These are phyloP conservation scores for Schizochytrium sp. DNA, from an alignment of 108 stramenopile species.

Conservation along the genomic window DNA sequence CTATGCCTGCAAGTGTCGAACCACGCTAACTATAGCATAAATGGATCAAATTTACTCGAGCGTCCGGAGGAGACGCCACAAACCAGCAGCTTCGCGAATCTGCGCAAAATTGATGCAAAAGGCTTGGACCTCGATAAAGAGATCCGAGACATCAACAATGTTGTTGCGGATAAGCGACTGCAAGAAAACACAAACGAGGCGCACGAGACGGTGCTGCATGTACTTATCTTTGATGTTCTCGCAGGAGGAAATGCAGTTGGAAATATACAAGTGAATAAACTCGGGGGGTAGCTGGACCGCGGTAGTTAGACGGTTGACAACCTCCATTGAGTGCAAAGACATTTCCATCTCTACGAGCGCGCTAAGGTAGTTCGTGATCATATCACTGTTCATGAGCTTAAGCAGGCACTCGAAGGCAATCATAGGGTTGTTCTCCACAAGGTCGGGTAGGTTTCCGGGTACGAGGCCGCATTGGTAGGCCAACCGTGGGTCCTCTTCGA, in stretches of 20 bases:
- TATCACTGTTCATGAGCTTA: conserved; percentile 76
- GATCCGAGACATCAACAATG: conserved; percentile 90
- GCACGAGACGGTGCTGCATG: conserved; percentile 92
- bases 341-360: conserved; percentile 97
- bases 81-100: conserved; percentile 90
- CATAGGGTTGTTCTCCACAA: conserved; percentile 96
- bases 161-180: conserved; percentile 92
- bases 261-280: conserved; percentile 93
- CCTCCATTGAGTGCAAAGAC: conserved; percentile 95
- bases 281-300: conserved; percentile 88
- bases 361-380: conserved; percentile 77
- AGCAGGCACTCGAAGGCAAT: conserved; percentile 91
- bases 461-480: conserved; percentile 82
- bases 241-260: conserved; percentile 92
- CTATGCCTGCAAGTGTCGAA: not conserved
- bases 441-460: conserved; percentile 86
- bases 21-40: not conserved
- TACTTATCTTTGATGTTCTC: conserved; percentile 92
- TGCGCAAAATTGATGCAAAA: conserved; percentile 95
- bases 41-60: conserved; percentile 11
- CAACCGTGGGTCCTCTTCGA: conserved; percentile 68
- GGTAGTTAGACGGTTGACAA: conserved; percentile 88
- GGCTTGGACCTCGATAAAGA: conserved; percentile 93
- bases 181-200: conserved; percentile 94
- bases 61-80: conserved; percentile 86